These are phyloP conservation scores for Baudoinia panamericana DNA, from an alignment of 495 filamentous ascomycete species.

Conservation along the genomic window DNA sequence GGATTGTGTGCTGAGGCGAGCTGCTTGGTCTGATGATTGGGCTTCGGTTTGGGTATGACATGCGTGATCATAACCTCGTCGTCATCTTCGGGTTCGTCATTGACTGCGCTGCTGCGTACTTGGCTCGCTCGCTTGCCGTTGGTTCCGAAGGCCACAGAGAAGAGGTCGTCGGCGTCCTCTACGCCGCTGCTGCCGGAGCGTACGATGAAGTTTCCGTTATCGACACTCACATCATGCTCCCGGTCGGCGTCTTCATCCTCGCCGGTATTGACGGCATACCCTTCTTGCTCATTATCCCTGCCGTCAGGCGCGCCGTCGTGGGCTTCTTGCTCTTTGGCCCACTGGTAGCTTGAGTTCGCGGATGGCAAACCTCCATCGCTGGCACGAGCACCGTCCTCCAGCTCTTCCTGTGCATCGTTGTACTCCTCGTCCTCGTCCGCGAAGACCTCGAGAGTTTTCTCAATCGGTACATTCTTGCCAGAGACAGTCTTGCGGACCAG, in stretches of 20 bases:
- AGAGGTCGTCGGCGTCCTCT: constrained; percentile 4
- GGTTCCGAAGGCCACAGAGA: constrained; percentile 2
- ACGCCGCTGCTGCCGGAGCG: not conserved
- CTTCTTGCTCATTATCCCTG: too few species aligned
- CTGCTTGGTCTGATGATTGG: not conserved
- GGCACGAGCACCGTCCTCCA: too few species aligned
- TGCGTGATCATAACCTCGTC: constrained; percentile 2
- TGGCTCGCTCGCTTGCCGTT: not conserved
- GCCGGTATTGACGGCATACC: too few species aligned
- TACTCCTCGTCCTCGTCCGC: too few species aligned
- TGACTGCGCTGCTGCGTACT: not conserved
- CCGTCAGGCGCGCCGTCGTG: too few species aligned
- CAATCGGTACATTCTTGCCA: not conserved
- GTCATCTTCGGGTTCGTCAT: constrained; percentile 9
- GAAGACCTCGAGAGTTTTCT: not conserved
- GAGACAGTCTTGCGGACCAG: not conserved
- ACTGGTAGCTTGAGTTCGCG: too few species aligned
- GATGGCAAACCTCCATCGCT: too few species aligned
- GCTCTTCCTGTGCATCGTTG: too few species aligned
- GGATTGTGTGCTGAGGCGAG: not conserved
- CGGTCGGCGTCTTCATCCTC: not conserved
- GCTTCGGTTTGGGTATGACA: not conserved
- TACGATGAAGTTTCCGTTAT: not conserved
- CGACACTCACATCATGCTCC: too few species aligned
- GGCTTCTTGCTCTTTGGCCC: too few species aligned